Base-by-base conservation (phyloP, 495 filamentous ascomycete genomes). In the Talaromyces wortmannii region DNA sequence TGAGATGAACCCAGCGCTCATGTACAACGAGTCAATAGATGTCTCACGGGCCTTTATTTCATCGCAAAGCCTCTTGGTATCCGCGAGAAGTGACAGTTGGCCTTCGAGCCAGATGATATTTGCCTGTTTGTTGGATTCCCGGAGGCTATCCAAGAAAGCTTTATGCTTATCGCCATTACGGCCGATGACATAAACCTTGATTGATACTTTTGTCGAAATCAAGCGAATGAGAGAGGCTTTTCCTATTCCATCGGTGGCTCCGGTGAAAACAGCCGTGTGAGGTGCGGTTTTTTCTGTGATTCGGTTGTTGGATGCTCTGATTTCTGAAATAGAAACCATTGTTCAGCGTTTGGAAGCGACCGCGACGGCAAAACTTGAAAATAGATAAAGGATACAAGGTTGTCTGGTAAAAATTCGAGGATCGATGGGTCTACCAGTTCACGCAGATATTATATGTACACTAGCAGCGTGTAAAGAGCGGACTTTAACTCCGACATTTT, bases 211-310 rank as follows among this genome's bases (percentile, higher is more conserved):
- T 6, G 63, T 61, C 6, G 55, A 45, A 45, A 67, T 65, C 0
- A 73, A 51, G 50, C 59, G 65, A 18, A 36, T 52, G 29, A 69
- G 44, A 0, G 69, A 66, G 36, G 59, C 23, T 56, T 71, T 66
- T 31, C 71, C 71, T 45, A 74, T 70, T 36, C 71, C 71, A 11
- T 65, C 65, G 2, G 71, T 74, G 4, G 67, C 71, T 40, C 71
- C 70, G 40, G 64, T 63, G 50, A 74, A 73, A 48, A 72, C 62
- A 31, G 66, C 64, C 29, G 62, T 61, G 29, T 61, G 70, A 18
- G 68, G 71, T 36, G 60, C 63, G 7, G 64, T 69, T 29, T 62
- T 47, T 31, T 62, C 57, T 54, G 63, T 63, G 61, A 75, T 71
- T 44, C 60, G 71, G 31, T 63, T 63, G 61, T 73, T 73, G 47